Percentiles rank a stretch among this genome's conserved stretches.
Evolutionary conservation across 805 yeast species (phyloP).

Genomic region (Barnettozyma botsteinii): DNA sequence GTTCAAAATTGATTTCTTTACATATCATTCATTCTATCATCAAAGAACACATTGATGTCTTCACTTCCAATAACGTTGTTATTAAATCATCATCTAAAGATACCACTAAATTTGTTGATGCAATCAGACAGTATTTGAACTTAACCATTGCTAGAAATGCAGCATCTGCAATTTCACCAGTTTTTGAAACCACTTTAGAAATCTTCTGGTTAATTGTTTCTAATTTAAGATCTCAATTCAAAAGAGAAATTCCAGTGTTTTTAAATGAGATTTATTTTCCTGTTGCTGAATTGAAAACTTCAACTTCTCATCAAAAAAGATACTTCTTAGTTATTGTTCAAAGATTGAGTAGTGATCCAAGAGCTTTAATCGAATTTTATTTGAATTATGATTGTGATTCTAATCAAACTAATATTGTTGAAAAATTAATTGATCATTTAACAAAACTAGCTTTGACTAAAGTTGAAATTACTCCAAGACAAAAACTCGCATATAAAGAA

Average conservation of each 20-base stretch:
- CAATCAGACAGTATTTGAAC: conserved; percentile 80
- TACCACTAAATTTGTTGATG: conserved; percentile 62
- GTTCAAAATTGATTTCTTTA: conserved; percentile 84
- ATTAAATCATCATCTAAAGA: conserved; percentile 48
- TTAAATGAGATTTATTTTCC: conserved; percentile 92
- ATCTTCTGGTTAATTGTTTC: conserved; percentile 87
- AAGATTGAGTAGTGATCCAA: conserved; percentile 80
- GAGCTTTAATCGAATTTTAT: conserved; percentile 86
- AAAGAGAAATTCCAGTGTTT: conserved; percentile 89
- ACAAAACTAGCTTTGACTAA: conserved; percentile 61
- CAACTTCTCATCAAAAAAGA: conserved; percentile 89
- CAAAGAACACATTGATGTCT: conserved; percentile 78
- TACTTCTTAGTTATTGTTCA: conserved; percentile 78
- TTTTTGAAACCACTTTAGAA: conserved; percentile 85
- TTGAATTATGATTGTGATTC: conserved; percentile 93
- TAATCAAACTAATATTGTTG: conserved; percentile 77
- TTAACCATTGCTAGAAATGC: conserved; percentile 84
- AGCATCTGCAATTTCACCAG: conserved; percentile 85
- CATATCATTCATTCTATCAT: conserved; percentile 84
- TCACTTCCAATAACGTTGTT: conserved; percentile 52
- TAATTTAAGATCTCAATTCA: conserved; percentile 80
- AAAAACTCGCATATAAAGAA: conserved; percentile 52
- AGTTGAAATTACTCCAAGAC: conserved; percentile 66
- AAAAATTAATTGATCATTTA: conserved; percentile 70
- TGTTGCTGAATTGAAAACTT: conserved; percentile 83